Base-by-base conservation (phyloP, 768 basidiomycete species). In the Termitomyces sp. region DNA sequence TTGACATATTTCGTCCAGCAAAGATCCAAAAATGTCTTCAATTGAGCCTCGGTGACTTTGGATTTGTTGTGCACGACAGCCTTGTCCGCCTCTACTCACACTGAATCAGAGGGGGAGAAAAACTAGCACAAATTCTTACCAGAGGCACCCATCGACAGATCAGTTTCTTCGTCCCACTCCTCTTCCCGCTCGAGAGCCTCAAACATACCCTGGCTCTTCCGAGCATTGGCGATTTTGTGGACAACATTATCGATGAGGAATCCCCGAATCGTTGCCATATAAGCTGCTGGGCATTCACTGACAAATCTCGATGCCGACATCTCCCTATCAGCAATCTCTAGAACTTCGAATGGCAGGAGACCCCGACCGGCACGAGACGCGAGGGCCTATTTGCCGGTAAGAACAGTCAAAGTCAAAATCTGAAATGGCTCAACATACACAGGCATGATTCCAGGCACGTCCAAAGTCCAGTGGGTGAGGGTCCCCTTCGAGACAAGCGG, bases 401-500 rank as follows among this genome's bases (percentile, higher is more conserved):
- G 51, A 39, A 37, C 27, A 13, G 14, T 13, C 3, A 14, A 40
- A 40, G 26, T 40, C n/a, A 8, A 20, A 39, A 12, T 51, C 2
- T 13, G 51, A n/a, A 40, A 18, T 13, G 16, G n/a, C 37, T 27
- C 20, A 20, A 52, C 37, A n/a, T 27, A 52, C 51, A 4, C 53
- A 78, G 56, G 93, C 89, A 74, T 97, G 95, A 37, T 74, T 84
- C 88, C 95, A 92, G 27, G 91, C 88, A 50, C 97, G 82, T 47
- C 85, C 81, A 60, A 94, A 90, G 62, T 97, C 95, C 56, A 98
- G 83, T 2, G 97, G 97, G 62, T 91, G 90, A 9, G 92, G 91
- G 64, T 98, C 97, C 37, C 95, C 95, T 73, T 98, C 97, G 30
- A 98, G 79, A 66, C 91, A 94, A 46, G 94, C 95, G 1, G 97